A percentile compares a stretch with the other conserved stretches of the same genome.
phyloP scores from a whole-genome alignment of 768 basidiomycete genomes.

The Pleurotus eryngii region DNA sequence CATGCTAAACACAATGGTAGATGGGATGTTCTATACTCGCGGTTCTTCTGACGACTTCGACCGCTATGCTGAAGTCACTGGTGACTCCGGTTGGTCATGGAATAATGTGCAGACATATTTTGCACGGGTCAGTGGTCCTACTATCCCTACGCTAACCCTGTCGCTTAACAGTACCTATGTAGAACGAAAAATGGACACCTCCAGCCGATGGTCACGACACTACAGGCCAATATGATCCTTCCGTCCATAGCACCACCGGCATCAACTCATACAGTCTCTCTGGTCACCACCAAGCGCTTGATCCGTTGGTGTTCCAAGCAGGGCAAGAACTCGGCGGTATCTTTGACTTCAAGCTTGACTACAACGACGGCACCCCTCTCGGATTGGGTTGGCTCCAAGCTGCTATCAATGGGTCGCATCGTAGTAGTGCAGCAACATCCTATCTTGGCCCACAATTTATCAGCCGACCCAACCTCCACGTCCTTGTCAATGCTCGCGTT shows the following conservation, averaged over 20 bases:
- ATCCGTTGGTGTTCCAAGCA: conserved; percentile 19
- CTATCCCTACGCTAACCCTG: not conserved
- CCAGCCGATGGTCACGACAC: conserved; percentile 28
- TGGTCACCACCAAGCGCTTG: conserved; percentile 16
- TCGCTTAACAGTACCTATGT: not conserved
- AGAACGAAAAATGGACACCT: conserved; percentile 23
- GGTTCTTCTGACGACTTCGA: conserved; percentile 24
- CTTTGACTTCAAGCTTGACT: conserved; percentile 26
- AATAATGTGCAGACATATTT: conserved; percentile 20
- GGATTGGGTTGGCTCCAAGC: conserved; percentile 28
- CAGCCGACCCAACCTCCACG: conserved; percentile 23
- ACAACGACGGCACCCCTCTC: conserved; percentile 25
- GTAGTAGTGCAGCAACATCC: conserved; percentile 28
- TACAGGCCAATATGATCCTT: conserved; percentile 23
- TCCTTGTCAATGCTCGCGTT: conserved; percentile 26
- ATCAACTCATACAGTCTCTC: conserved; percentile 21
- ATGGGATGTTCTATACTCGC: conserved; percentile 22
- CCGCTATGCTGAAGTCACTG: conserved; percentile 18
- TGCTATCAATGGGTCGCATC: conserved; percentile 21
- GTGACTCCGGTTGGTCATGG: conserved; percentile 29
- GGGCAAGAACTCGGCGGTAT: conserved; percentile 13
- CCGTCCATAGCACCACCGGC: conserved; percentile 22
- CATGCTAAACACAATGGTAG: conserved; percentile 12
- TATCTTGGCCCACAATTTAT: conserved; percentile 23
- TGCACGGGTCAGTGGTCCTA: conserved; percentile 13